A percentile compares a stretch with the other conserved stretches of the same genome.
phyloP scores from a whole-genome alignment of 176 grass and related monocot species.

The Phoenix roebelenii region DNA sequence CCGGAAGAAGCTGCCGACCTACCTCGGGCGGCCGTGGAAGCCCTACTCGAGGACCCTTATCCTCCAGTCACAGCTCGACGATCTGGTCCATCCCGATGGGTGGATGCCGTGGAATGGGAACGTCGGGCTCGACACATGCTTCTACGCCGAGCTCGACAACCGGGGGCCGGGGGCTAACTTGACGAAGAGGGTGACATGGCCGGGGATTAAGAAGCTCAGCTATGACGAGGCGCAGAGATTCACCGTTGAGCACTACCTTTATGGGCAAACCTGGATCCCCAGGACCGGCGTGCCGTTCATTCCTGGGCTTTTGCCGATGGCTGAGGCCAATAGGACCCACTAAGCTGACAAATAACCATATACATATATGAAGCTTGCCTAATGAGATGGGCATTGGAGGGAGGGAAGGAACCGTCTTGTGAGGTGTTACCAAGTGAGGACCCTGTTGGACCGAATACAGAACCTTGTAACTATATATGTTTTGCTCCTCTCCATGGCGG shows the following conservation, averaged over 20 bases:
- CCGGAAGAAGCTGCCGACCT: slow-evolving; percentile 14
- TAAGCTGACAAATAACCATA: background rate
- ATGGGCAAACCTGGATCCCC: slow-evolving; percentile 53
- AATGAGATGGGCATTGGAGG: no score
- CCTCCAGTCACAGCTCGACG: slow-evolving; percentile 58
- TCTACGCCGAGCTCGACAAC: slow-evolving; percentile 75
- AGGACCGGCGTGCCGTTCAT: slow-evolving; percentile 54
- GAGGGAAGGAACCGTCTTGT: no score
- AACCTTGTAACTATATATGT: no score
- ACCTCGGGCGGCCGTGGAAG: slow-evolving; percentile 73
- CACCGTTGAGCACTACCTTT: slow-evolving; percentile 61
- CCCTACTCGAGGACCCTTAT: slow-evolving; percentile 60
- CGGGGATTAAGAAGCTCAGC: slow-evolving; percentile 49
- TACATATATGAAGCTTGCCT: background rate
- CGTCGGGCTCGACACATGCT: slow-evolving; percentile 56
- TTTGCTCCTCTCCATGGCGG: no score
- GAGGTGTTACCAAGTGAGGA: no score
- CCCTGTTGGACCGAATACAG: no score
- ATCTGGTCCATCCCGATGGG: slow-evolving; percentile 42
- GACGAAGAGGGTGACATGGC: slow-evolving; percentile 46
- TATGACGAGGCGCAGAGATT: slow-evolving; percentile 32
- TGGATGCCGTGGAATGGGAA: slow-evolving; percentile 63
- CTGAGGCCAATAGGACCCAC: slow-evolving; percentile 32
- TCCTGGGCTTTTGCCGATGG: slow-evolving; percentile 36
- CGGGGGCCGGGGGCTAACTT: slow-evolving; percentile 31